Percentiles rank a stretch among this genome's conserved stretches.
These are phyloP conservation scores for Zygosaccharomyces pseudorouxii DNA, from an alignment of 805 yeast genomes.

Conservation along the genomic window DNA sequence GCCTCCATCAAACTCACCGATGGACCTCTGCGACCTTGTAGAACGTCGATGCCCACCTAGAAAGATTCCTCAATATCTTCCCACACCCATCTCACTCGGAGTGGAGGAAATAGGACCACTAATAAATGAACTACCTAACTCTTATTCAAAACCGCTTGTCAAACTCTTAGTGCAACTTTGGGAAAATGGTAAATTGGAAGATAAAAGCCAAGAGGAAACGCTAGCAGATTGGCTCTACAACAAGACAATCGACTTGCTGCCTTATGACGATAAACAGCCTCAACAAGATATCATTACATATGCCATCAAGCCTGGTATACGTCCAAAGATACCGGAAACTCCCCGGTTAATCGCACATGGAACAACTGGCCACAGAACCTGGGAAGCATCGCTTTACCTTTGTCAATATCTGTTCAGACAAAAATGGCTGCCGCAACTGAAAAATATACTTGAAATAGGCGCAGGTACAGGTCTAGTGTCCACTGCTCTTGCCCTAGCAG, in stretches of 20 bases:
- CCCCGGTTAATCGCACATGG: slow-evolving; percentile 69
- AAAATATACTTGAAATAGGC: slow-evolving; percentile 63
- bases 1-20: not conserved
- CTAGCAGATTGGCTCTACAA: slow-evolving; percentile 33
- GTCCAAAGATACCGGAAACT: slow-evolving; percentile 47
- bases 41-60: slow-evolving; percentile 5
- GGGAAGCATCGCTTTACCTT: slow-evolving; percentile 85
- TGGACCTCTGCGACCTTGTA: slow-evolving; percentile 4
- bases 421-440: slow-evolving; percentile 5
- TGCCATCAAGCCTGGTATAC: slow-evolving; percentile 16
- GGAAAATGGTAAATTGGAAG: slow-evolving; percentile 1
- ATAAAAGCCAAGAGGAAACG: slow-evolving; percentile 12
- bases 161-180: slow-evolving; percentile 1
- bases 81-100: not conserved
- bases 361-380: slow-evolving; percentile 84
- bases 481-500: slow-evolving; percentile 16
- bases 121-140: not conserved
- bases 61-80: slow-evolving; percentile 1
- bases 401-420: slow-evolving; percentile 43
- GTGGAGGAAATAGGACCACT: not conserved
- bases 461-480: slow-evolving; percentile 81
- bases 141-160: not conserved
- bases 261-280: slow-evolving; percentile 19
- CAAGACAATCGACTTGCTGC: slow-evolving; percentile 29
- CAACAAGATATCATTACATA: slow-evolving; percentile 35